Base-by-base conservation (phyloP, 1,139 yeast genomes). In the Taphrina wiesneri region DNA sequence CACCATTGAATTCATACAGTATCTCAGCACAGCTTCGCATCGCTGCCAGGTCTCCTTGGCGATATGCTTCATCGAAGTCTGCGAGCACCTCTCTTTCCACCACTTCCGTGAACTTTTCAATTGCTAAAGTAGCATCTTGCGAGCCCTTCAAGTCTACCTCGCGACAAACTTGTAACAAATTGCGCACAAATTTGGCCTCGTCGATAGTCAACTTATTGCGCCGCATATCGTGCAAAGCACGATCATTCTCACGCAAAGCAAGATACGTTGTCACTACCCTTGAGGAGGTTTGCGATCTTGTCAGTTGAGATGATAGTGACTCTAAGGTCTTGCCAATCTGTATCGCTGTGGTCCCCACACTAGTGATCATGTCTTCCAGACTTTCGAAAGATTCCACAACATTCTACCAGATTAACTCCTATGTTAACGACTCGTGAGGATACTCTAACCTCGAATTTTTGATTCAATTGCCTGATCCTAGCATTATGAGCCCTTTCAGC, bases 1-100 rank as follows among this genome's bases (percentile, higher is more conserved):
- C 97, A 15, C 92, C 95, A 73, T 93, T 92, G 77, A 86, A 92
- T 68, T 86, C 90, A 65, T 86, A 83, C 64, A 92, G 79, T n/a
- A 91, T 84, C 62, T 84, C 84, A 0, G 97, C 91, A 45, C 90
- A 85, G 9, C 67, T 91, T 71, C 83, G 86, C 88, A 93, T 86
- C 63, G 84, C 84, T n/a, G 81, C 81, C 72, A 86, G 82, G 70
- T 87, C 88, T 45, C 86, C 87, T 7, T 83, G 75, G 32, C 77
- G 72, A 71, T 79, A 80, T 1, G 81, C 81, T 36, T 74, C 75
- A 67, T 79, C 79, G 67, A 80, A 80, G 47, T 74, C 74, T 17
- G 73, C 71, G 56, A 79, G 72, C 49, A 80, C 78, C 52, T 84
- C 83, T 59, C 83, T 82, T 74, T 92, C 98, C 84, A 92, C 85